phyloP scores from a whole-genome alignment of 176 grass and related monocot genomes.

The Eleusine coracana region DNA sequence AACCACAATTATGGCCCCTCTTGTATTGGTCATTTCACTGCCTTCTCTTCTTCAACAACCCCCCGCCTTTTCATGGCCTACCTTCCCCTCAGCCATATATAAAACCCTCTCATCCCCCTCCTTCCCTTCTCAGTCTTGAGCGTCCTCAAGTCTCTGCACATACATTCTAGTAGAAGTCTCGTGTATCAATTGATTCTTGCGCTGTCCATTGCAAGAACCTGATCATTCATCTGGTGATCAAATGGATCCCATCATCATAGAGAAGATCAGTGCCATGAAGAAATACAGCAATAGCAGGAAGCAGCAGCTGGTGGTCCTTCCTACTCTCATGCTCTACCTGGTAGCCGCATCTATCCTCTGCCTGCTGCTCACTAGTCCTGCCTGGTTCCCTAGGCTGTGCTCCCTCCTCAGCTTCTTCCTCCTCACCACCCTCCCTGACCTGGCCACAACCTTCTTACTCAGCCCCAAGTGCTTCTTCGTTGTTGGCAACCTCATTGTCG shows the following conservation, averaged over 20 bases:
- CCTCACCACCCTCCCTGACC: slow-evolving; percentile 54
- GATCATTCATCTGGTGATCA: slow-evolving; percentile 30
- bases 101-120: slow-evolving; percentile 36
- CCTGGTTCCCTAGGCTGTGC: slow-evolving; percentile 61
- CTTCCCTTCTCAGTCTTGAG: slow-evolving; percentile 37
- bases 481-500: slow-evolving; percentile 77
- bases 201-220: slow-evolving; percentile 28
- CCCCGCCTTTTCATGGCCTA: slow-evolving; percentile 39
- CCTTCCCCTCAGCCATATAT: slow-evolving; percentile 37
- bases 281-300: slow-evolving; percentile 65
- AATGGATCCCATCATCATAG: slow-evolving; percentile 69
- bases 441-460: slow-evolving; percentile 49
- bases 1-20: slow-evolving; percentile 26
- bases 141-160: slow-evolving; percentile 31
- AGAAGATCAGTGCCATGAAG: slow-evolving; percentile 73
- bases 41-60: neutral
- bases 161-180: slow-evolving; percentile 27
- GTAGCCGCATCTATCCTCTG: slow-evolving; percentile 48
- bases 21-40: neutral
- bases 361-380: slow-evolving; percentile 66
- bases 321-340: slow-evolving; percentile 50
- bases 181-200: slow-evolving; percentile 12
- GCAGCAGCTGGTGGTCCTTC: slow-evolving; percentile 31
- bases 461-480: slow-evolving; percentile 86
- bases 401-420: slow-evolving; percentile 50